Conservation (phyloP, 2,329 filamentous ascomycete species). For the Epichloe sibirici region DNA sequence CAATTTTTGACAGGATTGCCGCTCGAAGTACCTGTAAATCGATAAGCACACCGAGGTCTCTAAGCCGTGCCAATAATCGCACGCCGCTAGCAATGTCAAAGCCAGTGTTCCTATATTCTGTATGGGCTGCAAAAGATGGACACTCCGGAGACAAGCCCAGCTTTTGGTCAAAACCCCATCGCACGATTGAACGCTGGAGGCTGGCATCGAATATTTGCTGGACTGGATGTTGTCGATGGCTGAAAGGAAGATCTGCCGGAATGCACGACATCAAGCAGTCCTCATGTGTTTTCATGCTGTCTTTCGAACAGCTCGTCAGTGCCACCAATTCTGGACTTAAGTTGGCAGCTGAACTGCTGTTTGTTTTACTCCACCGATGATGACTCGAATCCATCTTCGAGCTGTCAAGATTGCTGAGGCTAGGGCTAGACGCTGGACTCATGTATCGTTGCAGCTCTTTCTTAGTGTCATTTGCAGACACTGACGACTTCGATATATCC, state of each 20-base stretch:
- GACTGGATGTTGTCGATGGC: constrained; percentile 33
- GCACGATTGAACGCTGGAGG: constrained; percentile 28
- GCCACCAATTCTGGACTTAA: not conserved
- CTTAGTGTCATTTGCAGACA: not conserved
- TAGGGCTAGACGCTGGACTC: not conserved
- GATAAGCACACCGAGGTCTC: constrained; percentile 23
- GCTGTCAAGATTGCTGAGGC: not conserved
- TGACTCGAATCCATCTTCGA: not conserved
- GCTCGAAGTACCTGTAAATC: constrained; percentile 19
- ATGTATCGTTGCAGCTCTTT: not conserved
- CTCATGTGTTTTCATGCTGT: not conserved
- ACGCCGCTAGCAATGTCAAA: constrained; percentile 26
- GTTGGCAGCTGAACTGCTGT: no score
- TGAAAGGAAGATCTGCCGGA: constrained; percentile 28
- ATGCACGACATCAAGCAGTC: constrained; percentile 13
- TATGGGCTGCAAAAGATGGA: constrained; percentile 6
- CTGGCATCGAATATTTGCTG: constrained; percentile 30
- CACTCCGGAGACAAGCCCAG: constrained; percentile 13
- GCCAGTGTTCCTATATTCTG: constrained; percentile 9
- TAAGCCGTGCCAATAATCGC: constrained; percentile 21
- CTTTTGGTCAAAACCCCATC: constrained; percentile 33
- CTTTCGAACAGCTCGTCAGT: not conserved
- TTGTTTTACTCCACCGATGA: not conserved
- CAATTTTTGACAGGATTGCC: constrained; percentile 18
- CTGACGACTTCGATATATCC: not conserved